Percentiles rank a stretch among this genome's conserved stretches.
phyloP scores from a whole-genome alignment of 306 rosid species.

The Senna tora region DNA sequence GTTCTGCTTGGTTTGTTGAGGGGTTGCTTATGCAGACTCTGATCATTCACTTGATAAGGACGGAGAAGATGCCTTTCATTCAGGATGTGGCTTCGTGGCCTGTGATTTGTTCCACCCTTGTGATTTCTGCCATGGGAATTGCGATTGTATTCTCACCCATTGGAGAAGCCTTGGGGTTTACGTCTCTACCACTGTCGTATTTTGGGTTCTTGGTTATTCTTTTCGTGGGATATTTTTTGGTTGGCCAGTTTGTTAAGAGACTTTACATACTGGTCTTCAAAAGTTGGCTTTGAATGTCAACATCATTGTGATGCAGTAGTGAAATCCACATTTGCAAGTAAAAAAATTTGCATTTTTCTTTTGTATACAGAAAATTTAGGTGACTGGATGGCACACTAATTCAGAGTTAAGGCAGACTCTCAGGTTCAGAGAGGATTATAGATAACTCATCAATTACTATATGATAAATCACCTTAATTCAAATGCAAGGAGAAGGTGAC shows the following conservation, averaged over 20 bases:
- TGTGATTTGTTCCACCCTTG: constrained; percentile 69
- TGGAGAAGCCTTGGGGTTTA: constrained; percentile 52
- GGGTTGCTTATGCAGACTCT: constrained; percentile 84
- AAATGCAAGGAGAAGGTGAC: too few species aligned
- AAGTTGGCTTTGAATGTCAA: constrained; percentile 57
- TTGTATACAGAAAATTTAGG: too few species aligned
- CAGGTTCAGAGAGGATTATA: too few species aligned
- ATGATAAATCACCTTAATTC: too few species aligned
- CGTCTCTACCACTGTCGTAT: constrained; percentile 53
- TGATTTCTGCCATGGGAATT: constrained; percentile 60
- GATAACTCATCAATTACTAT: too few species aligned
- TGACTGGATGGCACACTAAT: too few species aligned
- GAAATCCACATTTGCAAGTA: not conserved
- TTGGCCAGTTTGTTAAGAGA: constrained; percentile 62
- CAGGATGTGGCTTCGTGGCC: constrained; percentile 72
- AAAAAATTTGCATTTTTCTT: not conserved
- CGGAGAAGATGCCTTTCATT: constrained; percentile 44
- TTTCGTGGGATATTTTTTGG: constrained; percentile 49
- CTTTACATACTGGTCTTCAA: constrained; percentile 49
- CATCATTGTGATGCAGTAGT: too few species aligned
- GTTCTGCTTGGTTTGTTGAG: constrained; percentile 81
- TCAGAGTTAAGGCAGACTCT: too few species aligned
- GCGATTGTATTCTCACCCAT: constrained; percentile 52
- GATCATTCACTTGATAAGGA: constrained; percentile 72
- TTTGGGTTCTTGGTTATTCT: constrained; percentile 57